These are phyloP conservation scores for Telopea speciosissima DNA, from an alignment of 177 flowering plant species.

Conservation along the genomic window DNA sequence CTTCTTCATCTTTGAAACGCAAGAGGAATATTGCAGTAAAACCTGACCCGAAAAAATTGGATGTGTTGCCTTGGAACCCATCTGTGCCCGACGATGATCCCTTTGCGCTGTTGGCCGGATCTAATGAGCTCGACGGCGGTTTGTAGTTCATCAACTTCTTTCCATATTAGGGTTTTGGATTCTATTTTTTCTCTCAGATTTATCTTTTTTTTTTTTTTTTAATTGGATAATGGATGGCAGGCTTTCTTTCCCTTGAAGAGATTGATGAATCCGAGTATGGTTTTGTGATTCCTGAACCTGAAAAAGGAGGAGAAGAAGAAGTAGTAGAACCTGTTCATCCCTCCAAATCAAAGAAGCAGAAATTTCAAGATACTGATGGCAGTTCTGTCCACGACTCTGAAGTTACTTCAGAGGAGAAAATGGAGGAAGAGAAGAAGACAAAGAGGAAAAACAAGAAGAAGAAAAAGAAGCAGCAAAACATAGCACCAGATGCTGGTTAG, in stretches of 20 bases:
- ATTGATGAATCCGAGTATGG: conserved; percentile 72
- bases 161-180: conserved; percentile 1
- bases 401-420: conserved; percentile 17
- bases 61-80: conserved; percentile 55
- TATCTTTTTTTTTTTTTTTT: neutral
- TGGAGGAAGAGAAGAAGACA: conserved; percentile 16
- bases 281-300: conserved; percentile 30
- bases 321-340: conserved; percentile 2
- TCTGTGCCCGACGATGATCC: conserved; percentile 44
- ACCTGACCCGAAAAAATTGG: conserved; percentile 19
- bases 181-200: neutral
- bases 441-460: conserved; percentile 23
- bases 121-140: conserved; percentile 82
- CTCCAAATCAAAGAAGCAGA: conserved; percentile 32
- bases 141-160: neutral
- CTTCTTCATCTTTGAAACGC: conserved; percentile 5
- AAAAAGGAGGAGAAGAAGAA: neutral
- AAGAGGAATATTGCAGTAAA: conserved; percentile 1
- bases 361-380: conserved; percentile 13
- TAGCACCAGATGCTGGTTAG: conserved; percentile 23
- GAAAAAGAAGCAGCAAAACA: conserved; percentile 18
- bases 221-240: conserved; percentile 23
- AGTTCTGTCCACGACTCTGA: conserved; percentile 19
- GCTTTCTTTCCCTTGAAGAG: conserved; percentile 86
- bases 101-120: conserved; percentile 37